Evolutionary conservation across 2,329 filamentous ascomycete genomes (phyloP).

Genomic region (Chlorencoelia australis): DNA sequence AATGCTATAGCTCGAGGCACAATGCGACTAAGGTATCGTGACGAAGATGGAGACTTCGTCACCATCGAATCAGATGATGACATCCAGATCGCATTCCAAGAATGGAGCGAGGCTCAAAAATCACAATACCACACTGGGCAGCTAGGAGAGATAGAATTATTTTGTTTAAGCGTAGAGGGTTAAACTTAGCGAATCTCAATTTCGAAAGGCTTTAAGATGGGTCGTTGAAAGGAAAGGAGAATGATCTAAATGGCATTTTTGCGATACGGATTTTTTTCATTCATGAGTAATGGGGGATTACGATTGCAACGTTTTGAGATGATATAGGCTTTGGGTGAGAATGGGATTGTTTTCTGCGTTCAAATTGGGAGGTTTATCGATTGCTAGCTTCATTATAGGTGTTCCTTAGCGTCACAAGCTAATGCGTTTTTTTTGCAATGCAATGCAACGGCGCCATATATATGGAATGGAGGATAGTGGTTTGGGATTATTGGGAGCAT

Average conservation of each 20-base stretch:
- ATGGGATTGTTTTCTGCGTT: conserved; percentile 16
- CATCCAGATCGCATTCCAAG: conserved; percentile 89
- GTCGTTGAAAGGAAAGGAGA: conserved; percentile 8
- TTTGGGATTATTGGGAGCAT: too few species aligned
- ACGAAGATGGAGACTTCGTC: conserved; percentile 87
- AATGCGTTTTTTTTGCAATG: conserved; percentile 8
- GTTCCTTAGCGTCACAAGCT: conserved; percentile 15
- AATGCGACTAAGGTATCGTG: conserved; percentile 80
- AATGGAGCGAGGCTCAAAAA: conserved; percentile 73
- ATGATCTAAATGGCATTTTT: conserved; percentile 13
- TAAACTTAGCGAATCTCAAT: too few species aligned
- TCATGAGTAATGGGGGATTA: conserved; percentile 18
- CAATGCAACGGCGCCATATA: conserved; percentile 14
- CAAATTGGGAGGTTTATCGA: conserved; percentile 5
- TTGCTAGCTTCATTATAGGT: conserved; percentile 14
- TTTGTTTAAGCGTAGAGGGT: conserved; percentile 48
- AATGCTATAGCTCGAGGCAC: conserved; percentile 75
- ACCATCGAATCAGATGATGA: conserved; percentile 94
- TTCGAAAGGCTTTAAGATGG: too few species aligned
- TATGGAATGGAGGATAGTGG: conserved; percentile 7
- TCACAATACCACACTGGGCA: conserved; percentile 53
- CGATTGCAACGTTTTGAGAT: conserved; percentile 23
- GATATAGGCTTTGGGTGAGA: conserved; percentile 17
- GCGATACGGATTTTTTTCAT: conserved; percentile 11
- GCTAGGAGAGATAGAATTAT: conserved; percentile 84